Evolutionary conservation across 108 stramenopile species (phyloP), one percentile per base, ranked within the genome.

Genomic region (Cyclotella kingstonii): DNA sequence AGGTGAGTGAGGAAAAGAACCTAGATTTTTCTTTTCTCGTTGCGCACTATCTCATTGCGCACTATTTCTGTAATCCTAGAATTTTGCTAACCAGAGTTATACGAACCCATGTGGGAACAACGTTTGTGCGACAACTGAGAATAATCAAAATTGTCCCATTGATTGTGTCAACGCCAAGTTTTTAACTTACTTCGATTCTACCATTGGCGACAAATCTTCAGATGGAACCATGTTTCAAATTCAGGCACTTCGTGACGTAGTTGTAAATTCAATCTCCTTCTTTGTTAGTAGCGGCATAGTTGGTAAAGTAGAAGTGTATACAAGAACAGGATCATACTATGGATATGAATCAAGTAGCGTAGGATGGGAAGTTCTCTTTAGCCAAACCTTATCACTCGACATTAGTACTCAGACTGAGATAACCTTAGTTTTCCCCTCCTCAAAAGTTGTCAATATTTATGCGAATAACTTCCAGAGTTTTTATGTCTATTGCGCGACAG

Each of bases 151-250:
- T 14, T 60, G 59, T 60, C 59, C 59, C 9, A 45, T 17, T 9
- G 59, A 60, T 31, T 60, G 59, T 34, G 44, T 46, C 0, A 43
- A 45, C 34, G 59, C 42, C 12, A 45, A 60, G 19, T 45, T 60
- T 31, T 15, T 9, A 14, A 60, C 59, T 1, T 60, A 34, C 14
- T 9, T 5, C 5, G 44, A 31, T n/a, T n/a, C n/a, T 19, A 46
- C 17, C 11, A 46, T 47, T 34, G 59, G 59, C 1, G 28, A 28
- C 26, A 45, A 46, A 33, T 28, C 22, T 11, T 25, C 59, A 4
- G 34, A 60, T 26, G 59, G 59, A 33, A 60, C 44, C 30, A 60
- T 60, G 59, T 60, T 45, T 4, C 30, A 14, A 1, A 43, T 60
- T 18, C 59, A 60, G 22, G 59, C 59, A 7, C 17, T 33, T 9